Conservation (phyloP, 306 rosid species). For the Herpetospermum pedunculosum region DNA sequence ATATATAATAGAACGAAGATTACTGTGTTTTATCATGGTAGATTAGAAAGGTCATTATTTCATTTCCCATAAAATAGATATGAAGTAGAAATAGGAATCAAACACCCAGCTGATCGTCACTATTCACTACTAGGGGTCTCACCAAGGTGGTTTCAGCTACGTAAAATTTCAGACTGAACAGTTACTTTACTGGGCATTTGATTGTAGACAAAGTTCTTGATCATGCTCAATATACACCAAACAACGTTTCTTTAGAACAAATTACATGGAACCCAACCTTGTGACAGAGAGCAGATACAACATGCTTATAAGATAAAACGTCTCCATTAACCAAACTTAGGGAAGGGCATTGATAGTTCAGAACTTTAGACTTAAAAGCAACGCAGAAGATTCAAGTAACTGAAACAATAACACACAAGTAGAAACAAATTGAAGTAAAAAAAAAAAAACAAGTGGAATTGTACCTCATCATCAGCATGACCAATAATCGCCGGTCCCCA, state of each 20-base stretch:
- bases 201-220: not conserved
- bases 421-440: not conserved
- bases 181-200: not conserved
- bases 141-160: not conserved
- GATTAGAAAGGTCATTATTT: not conserved
- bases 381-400: not conserved
- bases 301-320: not conserved
- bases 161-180: not conserved
- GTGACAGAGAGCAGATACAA: not conserved
- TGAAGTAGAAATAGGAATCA: not conserved
- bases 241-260: not conserved
- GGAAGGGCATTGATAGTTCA: not conserved
- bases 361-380: not conserved
- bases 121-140: not conserved
- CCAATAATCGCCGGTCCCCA: slow-evolving; percentile 99
- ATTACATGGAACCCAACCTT: not conserved
- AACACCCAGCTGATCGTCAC: not conserved
- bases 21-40: not conserved
- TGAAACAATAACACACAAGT: not conserved
- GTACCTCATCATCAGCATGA: slow-evolving; percentile 84
- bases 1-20: not conserved
- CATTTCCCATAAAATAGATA: not conserved
- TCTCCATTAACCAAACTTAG: not conserved
- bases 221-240: not conserved
- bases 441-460: not conserved